These are phyloP conservation scores for Rhodotorula sp. DNA, from an alignment of 1,284 basidiomycete genomes.

Conservation along the genomic window DNA sequence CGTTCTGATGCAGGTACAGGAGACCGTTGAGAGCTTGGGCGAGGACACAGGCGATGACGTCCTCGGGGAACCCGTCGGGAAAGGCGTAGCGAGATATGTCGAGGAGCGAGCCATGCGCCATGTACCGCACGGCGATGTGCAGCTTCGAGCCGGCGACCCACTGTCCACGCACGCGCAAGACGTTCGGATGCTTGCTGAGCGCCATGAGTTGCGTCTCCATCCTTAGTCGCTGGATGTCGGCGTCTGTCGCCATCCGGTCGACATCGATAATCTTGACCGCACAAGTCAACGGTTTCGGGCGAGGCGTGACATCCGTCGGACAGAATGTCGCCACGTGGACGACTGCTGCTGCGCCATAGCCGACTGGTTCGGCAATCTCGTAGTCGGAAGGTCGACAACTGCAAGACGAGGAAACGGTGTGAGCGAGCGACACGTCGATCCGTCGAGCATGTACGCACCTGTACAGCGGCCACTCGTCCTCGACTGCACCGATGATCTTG, in stretches of 20 bases:
- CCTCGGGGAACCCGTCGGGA: conserved; percentile 82
- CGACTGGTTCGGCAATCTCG: conserved; percentile 60
- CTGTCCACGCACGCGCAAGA: conserved; percentile 80
- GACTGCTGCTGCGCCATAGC: conserved; percentile 78
- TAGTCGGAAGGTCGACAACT: conserved; percentile 72
- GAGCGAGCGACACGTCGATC: conserved; percentile 1
- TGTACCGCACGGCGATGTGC: conserved; percentile 80
- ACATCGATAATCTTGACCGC: conserved; percentile 68
- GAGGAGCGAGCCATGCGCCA: conserved; percentile 59
- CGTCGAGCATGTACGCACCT: conserved; percentile 55
- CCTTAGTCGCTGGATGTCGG: conserved; percentile 45
- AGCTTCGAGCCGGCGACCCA: conserved; percentile 82
- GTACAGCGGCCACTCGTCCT: conserved; percentile 80
- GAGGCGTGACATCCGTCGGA: conserved; percentile 51
- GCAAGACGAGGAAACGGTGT: conserved; percentile 26
- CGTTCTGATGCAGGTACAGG: conserved; percentile 80
- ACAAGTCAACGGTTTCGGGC: conserved; percentile 44
- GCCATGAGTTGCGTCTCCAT: conserved; percentile 85
- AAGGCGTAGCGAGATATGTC: conserved; percentile 62
- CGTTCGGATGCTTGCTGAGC: conserved; percentile 87
- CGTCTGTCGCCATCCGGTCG: conserved; percentile 58
- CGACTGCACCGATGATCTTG: conserved; percentile 68
- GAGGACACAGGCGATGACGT: conserved; percentile 76
- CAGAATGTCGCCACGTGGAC: conserved; percentile 69
- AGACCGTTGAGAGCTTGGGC: conserved; percentile 79